Evolutionary conservation across 1,139 yeast genomes (phyloP).

Genomic region (Hansenula lynferdii): DNA sequence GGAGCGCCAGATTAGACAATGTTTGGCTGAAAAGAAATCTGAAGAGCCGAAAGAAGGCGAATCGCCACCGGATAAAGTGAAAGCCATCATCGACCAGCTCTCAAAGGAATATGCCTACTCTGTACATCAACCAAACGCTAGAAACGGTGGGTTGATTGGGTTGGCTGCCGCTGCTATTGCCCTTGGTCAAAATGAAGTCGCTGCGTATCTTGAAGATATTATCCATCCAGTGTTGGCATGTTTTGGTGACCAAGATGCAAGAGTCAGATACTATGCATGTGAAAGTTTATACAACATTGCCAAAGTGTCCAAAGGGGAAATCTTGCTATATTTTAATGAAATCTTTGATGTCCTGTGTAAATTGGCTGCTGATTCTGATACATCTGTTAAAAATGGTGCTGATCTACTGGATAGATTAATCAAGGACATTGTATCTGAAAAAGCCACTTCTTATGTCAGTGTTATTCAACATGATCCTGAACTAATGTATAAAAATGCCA

Average conservation of each 20-base stretch:
- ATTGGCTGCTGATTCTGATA: constrained; percentile 87
- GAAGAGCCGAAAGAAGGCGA: background rate
- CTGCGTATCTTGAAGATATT: constrained; percentile 74
- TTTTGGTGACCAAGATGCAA: constrained; percentile 93
- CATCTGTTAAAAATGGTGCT: constrained; percentile 93
- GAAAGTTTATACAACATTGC: constrained; percentile 95
- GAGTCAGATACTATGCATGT: constrained; percentile 95
- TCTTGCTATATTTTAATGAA: constrained; percentile 85
- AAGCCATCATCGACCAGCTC: constrained; percentile 60
- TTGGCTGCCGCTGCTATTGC: constrained; percentile 79
- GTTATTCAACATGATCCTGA: constrained; percentile 55
- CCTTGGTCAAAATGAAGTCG: constrained; percentile 64
- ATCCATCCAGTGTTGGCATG: constrained; percentile 94
- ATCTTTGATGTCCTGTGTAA: constrained; percentile 90
- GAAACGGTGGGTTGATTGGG: constrained; percentile 75
- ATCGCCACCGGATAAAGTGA: constrained; percentile 59
- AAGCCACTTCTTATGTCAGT: constrained; percentile 89
- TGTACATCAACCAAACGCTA: constrained; percentile 69
- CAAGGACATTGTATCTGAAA: constrained; percentile 94
- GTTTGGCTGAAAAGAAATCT: constrained; percentile 52
- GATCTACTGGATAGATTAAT: constrained; percentile 86
- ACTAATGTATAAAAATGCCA: constrained; percentile 37
- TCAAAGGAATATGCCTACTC: constrained; percentile 72
- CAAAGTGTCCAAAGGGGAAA: constrained; percentile 95
- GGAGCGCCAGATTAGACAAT: constrained; percentile 73